Base-by-base conservation (phyloP, 2,329 filamentous ascomycete species). In the Aspergillus luchuensis region DNA sequence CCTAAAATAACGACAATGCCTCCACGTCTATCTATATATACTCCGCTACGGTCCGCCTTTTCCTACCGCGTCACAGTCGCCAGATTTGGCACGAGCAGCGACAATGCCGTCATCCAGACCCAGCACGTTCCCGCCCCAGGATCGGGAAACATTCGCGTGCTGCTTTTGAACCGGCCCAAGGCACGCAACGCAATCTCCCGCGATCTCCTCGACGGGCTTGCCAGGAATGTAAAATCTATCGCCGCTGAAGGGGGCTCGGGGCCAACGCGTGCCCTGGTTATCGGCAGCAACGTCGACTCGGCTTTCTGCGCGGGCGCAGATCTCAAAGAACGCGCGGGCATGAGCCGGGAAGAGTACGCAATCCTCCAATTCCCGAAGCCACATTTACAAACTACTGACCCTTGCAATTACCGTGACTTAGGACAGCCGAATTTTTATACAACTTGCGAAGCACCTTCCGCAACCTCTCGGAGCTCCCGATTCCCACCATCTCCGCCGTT, bases 271-370 rank as follows among this genome's bases (percentile, higher is more conserved):
- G 94, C 91, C 2, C 76, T 99, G 67, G 86, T 99, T 43, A 70
- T 99, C 15, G 90, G 91, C 10, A 96, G 91, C 71, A 91, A 91
- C 43, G 85, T 91, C n/a, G 91, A 97, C 68, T 83, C 86, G 23
- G 90, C 88, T 69, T 99, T 99, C 76, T 99, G 95, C 77, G 92
- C 95, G 0, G 95, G 95, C 39, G 95, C 95, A 4, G 95, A 99
- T 74, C 79, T 99, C 70, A 98, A 97, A 74, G 94, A 97, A 81
- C 82, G 94, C 28, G 84, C 85, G 60, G 85, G 83, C 4, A 95
- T 97, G 77, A 89, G 86, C 1, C 84, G 83, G 62, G 85, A 92
- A 69, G 90, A 97, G 92, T 96, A 76, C 63, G 86, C 51, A 38
- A 8, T 10, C 45, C 41, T 19, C n/a, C 45, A 28, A 19, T 60